Evolutionary conservation across 805 yeast genomes (phyloP).

Genomic region (Nakazawaea ambrosiae): DNA sequence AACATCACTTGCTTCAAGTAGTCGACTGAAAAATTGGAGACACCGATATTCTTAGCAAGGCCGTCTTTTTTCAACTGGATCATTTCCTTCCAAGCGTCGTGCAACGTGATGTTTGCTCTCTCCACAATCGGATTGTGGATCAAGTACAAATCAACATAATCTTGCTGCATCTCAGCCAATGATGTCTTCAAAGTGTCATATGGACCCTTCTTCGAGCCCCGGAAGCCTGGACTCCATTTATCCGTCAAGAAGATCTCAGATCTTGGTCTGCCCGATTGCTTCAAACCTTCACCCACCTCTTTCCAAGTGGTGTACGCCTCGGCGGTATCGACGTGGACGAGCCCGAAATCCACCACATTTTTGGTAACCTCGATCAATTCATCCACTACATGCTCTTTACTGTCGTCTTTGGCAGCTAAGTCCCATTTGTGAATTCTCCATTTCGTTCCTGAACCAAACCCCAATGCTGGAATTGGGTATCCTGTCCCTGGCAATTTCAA

Average conservation of each 20-base stretch:
- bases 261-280: conserved; percentile 35
- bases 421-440: conserved; percentile 33
- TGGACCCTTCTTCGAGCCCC: conserved; percentile 30
- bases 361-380: conserved; percentile 38
- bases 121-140: conserved; percentile 52
- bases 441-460: conserved; percentile 57
- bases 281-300: conserved; percentile 52
- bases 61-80: conserved; percentile 37
- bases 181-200: conserved; percentile 39
- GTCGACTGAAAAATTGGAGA: conserved; percentile 51
- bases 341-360: conserved; percentile 43
- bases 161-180: conserved; percentile 39
- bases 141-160: conserved; percentile 54
- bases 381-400: conserved; percentile 20
- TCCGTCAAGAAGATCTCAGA: conserved; percentile 52
- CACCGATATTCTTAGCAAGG: conserved; percentile 42
- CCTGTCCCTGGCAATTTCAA: conserved; percentile 22
- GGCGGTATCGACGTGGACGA: conserved; percentile 61
- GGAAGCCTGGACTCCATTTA: conserved; percentile 40
- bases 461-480: conserved; percentile 34
- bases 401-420: conserved; percentile 14
- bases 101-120: conserved; percentile 36
- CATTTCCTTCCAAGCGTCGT: conserved; percentile 44
- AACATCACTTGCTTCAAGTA: conserved; percentile 36
- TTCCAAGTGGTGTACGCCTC: conserved; percentile 56